These are phyloP conservation scores for Alternaria triticina DNA, from an alignment of 2,329 filamentous ascomycete genomes.

Conservation along the genomic window DNA sequence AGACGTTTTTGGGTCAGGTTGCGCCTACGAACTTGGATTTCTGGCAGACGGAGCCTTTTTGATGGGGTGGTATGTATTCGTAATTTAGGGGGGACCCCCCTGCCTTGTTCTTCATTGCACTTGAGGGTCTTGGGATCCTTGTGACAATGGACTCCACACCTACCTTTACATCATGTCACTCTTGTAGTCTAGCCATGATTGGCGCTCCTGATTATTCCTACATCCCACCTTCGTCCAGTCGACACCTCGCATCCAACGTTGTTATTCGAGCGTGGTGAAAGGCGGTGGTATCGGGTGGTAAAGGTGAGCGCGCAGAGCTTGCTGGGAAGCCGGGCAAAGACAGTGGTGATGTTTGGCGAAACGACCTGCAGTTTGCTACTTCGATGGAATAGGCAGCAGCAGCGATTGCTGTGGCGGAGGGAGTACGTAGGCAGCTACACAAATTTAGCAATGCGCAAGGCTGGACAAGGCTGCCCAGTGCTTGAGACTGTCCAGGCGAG, in stretches of 20 bases:
- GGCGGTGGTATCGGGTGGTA: neutral
- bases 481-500: neutral
- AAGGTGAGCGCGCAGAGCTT: neutral
- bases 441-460: conserved; percentile 7
- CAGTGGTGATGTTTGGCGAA: neutral
- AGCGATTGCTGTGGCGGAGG: conserved; percentile 4
- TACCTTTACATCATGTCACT: neutral
- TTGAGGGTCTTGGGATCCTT: neutral
- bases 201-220: neutral
- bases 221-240: neutral
- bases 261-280: neutral
- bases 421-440: conserved; percentile 12
- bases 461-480: conserved; percentile 10
- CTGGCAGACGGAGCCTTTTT: conserved; percentile 37
- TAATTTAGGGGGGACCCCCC: neutral
- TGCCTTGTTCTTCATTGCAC: neutral
- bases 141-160: neutral
- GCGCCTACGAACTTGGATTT: conserved; percentile 38
- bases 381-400: neutral
- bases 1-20: conserved; percentile 39
- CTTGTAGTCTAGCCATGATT: neutral
- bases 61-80: neutral
- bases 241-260: neutral
- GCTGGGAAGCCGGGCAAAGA: neutral
- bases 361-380: neutral